Evolutionary conservation across 2,329 filamentous ascomycete species (phyloP).

Genomic region (Alternaria postmessia): DNA sequence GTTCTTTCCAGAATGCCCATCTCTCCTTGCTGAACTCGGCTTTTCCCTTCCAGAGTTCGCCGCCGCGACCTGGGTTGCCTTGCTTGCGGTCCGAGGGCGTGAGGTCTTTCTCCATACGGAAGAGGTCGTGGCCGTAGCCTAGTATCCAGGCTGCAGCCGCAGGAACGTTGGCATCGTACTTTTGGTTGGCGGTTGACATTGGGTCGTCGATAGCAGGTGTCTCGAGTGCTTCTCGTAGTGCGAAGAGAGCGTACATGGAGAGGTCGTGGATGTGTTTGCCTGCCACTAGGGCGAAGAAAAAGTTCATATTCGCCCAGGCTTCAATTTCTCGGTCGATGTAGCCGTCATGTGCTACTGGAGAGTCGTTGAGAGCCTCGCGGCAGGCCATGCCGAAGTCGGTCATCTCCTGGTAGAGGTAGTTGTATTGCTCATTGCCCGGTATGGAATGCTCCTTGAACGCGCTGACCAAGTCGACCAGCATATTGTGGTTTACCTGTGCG

Average conservation of each 20-base stretch:
- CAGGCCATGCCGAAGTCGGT: constrained; percentile 33
- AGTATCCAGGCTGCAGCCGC: constrained; percentile 44
- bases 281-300: constrained; percentile 40
- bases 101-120: constrained; percentile 36
- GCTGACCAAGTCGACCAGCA: constrained; percentile 32
- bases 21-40: constrained; percentile 42
- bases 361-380: constrained; percentile 44
- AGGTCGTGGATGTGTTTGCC: constrained; percentile 22
- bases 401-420: constrained; percentile 30
- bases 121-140: constrained; percentile 31
- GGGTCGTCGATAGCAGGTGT: constrained; percentile 23
- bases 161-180: constrained; percentile 39
- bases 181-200: constrained; percentile 27
- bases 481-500: constrained; percentile 15
- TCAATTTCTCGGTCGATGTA: constrained; percentile 32
- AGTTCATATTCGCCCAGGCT: constrained; percentile 45
- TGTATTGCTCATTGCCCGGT: constrained; percentile 27
- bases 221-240: constrained; percentile 42
- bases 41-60: constrained; percentile 41
- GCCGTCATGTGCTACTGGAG: constrained; percentile 26
- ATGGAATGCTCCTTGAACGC: constrained; percentile 38
- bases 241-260: constrained; percentile 40
- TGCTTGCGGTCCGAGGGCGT: constrained; percentile 36
- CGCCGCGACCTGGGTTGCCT: constrained; percentile 41
- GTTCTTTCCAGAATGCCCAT: constrained; percentile 45